phyloP scores from a whole-genome alignment of 352 stramenopile species.

The Pythium aphanidermatum region DNA sequence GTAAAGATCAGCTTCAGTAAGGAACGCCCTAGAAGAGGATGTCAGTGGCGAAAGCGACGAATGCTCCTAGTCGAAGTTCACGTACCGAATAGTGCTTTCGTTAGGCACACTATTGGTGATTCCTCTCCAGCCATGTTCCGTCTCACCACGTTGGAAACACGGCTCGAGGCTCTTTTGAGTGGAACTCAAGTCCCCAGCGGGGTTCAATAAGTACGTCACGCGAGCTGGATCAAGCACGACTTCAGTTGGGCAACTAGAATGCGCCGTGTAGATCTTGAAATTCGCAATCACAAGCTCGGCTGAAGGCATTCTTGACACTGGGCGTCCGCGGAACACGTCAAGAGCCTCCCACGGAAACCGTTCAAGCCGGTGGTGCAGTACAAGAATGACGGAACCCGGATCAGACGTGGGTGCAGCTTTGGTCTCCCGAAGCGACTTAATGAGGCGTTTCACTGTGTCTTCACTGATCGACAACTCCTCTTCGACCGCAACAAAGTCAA shows the following conservation, averaged over 20 bases:
- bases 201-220: conserved; percentile 69
- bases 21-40: conserved; percentile 12
- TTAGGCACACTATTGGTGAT: conserved; percentile 42
- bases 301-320: conserved; percentile 72
- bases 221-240: conserved; percentile 9
- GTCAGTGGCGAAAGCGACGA: not conserved
- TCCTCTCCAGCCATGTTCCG: conserved; percentile 45
- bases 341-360: conserved; percentile 83
- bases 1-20: conserved; percentile 82
- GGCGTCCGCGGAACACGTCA: conserved; percentile 31
- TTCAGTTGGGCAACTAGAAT: not conserved
- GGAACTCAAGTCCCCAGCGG: conserved; percentile 57
- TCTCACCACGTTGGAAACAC: conserved; percentile 28
- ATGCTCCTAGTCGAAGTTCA: not conserved
- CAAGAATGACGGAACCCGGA: conserved; percentile 42
- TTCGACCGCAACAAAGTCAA: conserved; percentile 18
- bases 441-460: not conserved
- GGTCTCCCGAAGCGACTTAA: not conserved
- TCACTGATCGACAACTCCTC: conserved; percentile 12
- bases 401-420: not conserved
- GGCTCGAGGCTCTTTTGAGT: conserved; percentile 57
- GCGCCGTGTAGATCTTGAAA: conserved; percentile 16
- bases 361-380: conserved; percentile 56
- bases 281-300: conserved; percentile 48
- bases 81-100: conserved; percentile 44